Evolutionary conservation across 768 basidiomycete genomes (phyloP).

Genomic region (Tricholoma matsutake): DNA sequence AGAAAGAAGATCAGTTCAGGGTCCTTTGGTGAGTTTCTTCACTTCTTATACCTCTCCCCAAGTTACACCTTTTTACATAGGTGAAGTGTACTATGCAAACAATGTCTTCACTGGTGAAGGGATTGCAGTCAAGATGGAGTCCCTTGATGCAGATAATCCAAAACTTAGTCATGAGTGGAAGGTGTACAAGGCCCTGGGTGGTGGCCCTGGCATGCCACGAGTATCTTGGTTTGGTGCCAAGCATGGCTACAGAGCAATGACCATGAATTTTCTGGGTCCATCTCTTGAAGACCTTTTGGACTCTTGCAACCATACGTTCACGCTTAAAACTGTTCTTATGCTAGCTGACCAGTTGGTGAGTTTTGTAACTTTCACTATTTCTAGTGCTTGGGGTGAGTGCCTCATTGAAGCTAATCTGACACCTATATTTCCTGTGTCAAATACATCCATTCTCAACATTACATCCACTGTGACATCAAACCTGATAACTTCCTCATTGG

Average conservation of each 20-base stretch:
- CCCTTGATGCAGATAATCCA: constrained; percentile 52
- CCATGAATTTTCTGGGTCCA: constrained; percentile 70
- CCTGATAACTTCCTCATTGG: constrained; percentile 21
- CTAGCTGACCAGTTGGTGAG: constrained; percentile 94
- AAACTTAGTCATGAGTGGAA: constrained; percentile 77
- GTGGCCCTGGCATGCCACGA: constrained; percentile 69
- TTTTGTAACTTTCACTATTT: constrained; percentile 21
- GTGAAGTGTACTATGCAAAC: constrained; percentile 76
- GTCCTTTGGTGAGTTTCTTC: constrained; percentile 1
- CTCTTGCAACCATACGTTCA: constrained; percentile 72
- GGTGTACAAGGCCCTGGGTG: constrained; percentile 69
- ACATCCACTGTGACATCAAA: constrained; percentile 81
- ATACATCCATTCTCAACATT: constrained; percentile 99
- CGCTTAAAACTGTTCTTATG: constrained; percentile 90
- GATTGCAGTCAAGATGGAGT: constrained; percentile 72
- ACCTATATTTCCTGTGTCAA: constrained; percentile 93
- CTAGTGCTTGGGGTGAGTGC: constrained; percentile 18
- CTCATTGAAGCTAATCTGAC: constrained; percentile 10
- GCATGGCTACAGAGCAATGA: constrained; percentile 47
- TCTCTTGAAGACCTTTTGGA: constrained; percentile 64
- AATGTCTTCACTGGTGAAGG: constrained; percentile 85
- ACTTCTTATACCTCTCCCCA: too few species aligned
- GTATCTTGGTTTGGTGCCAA: constrained; percentile 67
- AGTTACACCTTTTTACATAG: constrained; percentile 27
- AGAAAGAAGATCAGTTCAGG: too few species aligned